Conservation (phyloP, 1,284 basidiomycete species). For the Athelia psychrophila region DNA sequence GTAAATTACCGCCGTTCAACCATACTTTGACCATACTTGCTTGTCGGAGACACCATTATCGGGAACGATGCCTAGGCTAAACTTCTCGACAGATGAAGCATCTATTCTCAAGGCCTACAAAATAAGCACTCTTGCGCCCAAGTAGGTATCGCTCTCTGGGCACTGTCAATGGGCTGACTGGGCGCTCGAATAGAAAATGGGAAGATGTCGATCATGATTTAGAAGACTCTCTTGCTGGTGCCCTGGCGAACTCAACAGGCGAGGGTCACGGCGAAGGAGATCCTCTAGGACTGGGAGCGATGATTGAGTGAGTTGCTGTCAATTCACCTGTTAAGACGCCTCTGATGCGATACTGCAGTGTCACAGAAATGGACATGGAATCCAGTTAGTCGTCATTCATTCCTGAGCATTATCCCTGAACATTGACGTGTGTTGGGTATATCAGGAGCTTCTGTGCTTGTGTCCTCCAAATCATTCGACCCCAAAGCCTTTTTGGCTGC, state of each 20-base stretch:
- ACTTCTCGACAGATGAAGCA: slow-evolving; percentile 71
- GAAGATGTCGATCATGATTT: slow-evolving; percentile 79
- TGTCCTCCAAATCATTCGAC: slow-evolving; percentile 94
- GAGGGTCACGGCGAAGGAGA: slow-evolving; percentile 57
- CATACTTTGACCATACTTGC: not conserved
- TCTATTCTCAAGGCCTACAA: slow-evolving; percentile 73
- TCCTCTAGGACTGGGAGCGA: slow-evolving; percentile 63
- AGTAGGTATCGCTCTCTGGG: slow-evolving; percentile 37
- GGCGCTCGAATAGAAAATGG: slow-evolving; percentile 55
- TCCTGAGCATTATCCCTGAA: slow-evolving; percentile 1
- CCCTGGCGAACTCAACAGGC: slow-evolving; percentile 45
- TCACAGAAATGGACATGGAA: slow-evolving; percentile 69
- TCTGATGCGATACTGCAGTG: slow-evolving; percentile 33
- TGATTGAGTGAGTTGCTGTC: slow-evolving; percentile 52
- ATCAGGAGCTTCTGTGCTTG: slow-evolving; percentile 75
- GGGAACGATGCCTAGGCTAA: slow-evolving; percentile 45
- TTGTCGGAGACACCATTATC: no score
- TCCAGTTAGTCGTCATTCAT: slow-evolving; percentile 52
- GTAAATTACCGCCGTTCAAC: not conserved
- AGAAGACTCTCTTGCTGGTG: slow-evolving; percentile 62
- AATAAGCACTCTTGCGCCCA: slow-evolving; percentile 64
- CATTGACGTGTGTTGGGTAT: slow-evolving; percentile 4
- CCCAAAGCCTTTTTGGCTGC: slow-evolving; percentile 91
- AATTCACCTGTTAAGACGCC: slow-evolving; percentile 6
- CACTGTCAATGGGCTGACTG: slow-evolving; percentile 4